Conservation (phyloP, 768 basidiomycete genomes). For the Amanita polypyramis region DNA sequence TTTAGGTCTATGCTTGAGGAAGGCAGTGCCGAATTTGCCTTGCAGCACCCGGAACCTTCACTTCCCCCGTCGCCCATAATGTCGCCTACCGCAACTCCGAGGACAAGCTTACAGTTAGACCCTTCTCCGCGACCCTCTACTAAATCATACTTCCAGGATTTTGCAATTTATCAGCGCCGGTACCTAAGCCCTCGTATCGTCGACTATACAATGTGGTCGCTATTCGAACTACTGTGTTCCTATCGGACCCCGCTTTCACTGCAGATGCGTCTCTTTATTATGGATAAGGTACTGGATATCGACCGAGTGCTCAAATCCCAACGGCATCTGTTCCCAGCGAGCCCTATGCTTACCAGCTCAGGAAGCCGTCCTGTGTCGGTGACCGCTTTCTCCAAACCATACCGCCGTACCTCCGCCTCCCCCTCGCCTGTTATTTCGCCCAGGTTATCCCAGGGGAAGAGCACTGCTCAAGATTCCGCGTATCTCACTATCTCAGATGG, state of each 20-base stretch:
- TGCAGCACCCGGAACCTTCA: constrained; percentile 31
- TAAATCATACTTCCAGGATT: constrained; percentile 17
- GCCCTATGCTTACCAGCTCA: constrained; percentile 16
- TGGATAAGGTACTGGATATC: constrained; percentile 49
- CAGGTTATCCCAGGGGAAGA: constrained; percentile 15
- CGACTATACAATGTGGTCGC: constrained; percentile 68
- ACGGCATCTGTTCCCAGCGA: constrained; percentile 10
- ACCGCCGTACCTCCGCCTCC: constrained; percentile 30
- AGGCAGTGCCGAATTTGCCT: constrained; percentile 53
- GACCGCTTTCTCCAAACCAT: constrained; percentile 47
- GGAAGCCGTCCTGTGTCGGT: constrained; percentile 34
- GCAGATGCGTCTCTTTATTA: constrained; percentile 56
- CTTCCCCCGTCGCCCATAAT: constrained; percentile 40
- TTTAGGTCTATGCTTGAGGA: constrained; percentile 40
- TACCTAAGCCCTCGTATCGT: constrained; percentile 41
- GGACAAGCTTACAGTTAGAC: constrained; percentile 31
- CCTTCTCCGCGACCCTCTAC: constrained; percentile 18
- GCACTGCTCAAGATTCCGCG: constrained; percentile 15
- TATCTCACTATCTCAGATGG: constrained; percentile 11
- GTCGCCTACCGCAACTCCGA: constrained; percentile 45
- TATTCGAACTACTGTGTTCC: constrained; percentile 54
- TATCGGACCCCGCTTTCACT: constrained; percentile 52
- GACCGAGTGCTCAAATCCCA: constrained; percentile 37
- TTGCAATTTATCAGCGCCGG: constrained; percentile 12
- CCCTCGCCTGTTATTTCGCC: constrained; percentile 41